A percentile compares a stretch with the other conserved stretches of the same genome.
Conservation (phyloP, 345 rosid genomes). For the Eucalyptus leucophloia region DNA sequence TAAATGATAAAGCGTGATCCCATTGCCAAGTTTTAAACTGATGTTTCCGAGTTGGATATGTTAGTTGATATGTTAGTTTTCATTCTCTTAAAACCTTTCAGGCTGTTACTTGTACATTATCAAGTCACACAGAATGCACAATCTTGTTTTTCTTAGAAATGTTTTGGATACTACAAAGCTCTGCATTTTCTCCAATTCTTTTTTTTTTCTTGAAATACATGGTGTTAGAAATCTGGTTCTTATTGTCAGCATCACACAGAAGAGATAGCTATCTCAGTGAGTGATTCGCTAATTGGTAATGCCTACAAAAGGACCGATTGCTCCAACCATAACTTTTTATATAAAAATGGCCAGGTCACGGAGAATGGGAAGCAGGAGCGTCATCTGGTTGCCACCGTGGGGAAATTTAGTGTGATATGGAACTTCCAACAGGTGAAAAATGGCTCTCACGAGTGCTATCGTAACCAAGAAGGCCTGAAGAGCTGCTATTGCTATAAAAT, state of each 20-base stretch:
- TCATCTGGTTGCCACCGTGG: slow-evolving; percentile 89
- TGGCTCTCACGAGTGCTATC: slow-evolving; percentile 38
- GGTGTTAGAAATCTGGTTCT: neutral
- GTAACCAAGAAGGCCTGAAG: slow-evolving; percentile 33
- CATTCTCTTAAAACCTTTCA: neutral
- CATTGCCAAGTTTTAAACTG: neutral
- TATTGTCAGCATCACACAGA: neutral
- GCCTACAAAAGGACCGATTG: neutral
- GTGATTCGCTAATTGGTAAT: neutral
- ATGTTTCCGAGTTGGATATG: neutral
- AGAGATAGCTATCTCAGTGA: neutral
- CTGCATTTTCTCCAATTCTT: neutral
- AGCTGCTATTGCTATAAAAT: slow-evolving; percentile 73
- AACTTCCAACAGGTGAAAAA: slow-evolving; percentile 39
- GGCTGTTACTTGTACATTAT: neutral
- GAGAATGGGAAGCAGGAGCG: slow-evolving; percentile 44
- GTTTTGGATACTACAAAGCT: neutral
- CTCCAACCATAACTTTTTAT: neutral
- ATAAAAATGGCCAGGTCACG: slow-evolving; percentile 13
- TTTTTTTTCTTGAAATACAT: neutral
- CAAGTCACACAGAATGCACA: neutral
- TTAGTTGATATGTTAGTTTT: neutral
- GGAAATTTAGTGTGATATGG: slow-evolving; percentile 86
- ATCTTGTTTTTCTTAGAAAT: neutral
- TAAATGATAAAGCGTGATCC: neutral